Conservation (phyloP, 169 alveolate species). For the Theileria sp. region DNA sequence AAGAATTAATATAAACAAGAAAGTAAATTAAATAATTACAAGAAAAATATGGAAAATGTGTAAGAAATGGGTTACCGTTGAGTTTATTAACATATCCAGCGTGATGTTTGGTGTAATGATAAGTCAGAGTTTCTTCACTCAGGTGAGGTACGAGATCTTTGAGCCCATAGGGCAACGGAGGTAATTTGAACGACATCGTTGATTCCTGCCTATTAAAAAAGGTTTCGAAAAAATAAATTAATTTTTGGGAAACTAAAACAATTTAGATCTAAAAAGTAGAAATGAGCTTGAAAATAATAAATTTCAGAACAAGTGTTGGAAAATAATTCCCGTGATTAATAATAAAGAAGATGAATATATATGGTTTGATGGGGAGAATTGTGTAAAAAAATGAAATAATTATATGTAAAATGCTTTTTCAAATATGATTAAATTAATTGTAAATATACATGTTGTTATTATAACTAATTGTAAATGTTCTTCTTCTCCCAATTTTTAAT, state of each 20-base stretch:
- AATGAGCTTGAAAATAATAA: background rate
- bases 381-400: background rate
- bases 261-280: background rate
- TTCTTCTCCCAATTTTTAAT: background rate
- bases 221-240: background rate
- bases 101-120: conserved; percentile 94
- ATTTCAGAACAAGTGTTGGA: background rate
- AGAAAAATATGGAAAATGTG: conserved; percentile 6
- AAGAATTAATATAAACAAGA: conserved; percentile 24
- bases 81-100: conserved; percentile 88
- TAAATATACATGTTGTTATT: too few species aligned
- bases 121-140: conserved; percentile 86
- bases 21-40: conserved; percentile 42
- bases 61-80: conserved; percentile 66
- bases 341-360: background rate
- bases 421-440: too few species aligned
- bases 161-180: conserved; percentile 89
- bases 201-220: conserved; percentile 4
- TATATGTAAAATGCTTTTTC: too few species aligned
- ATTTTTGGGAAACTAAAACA: background rate
- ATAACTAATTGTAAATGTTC: background rate
- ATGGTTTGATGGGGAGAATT: background rate
- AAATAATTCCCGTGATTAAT: background rate
- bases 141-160: conserved; percentile 92
- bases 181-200: conserved; percentile 82